Percentiles rank a stretch among this genome's conserved stretches.
Evolutionary conservation across 2,329 filamentous ascomycete genomes (phyloP).

Genomic region (Fusarium virguliforme): DNA sequence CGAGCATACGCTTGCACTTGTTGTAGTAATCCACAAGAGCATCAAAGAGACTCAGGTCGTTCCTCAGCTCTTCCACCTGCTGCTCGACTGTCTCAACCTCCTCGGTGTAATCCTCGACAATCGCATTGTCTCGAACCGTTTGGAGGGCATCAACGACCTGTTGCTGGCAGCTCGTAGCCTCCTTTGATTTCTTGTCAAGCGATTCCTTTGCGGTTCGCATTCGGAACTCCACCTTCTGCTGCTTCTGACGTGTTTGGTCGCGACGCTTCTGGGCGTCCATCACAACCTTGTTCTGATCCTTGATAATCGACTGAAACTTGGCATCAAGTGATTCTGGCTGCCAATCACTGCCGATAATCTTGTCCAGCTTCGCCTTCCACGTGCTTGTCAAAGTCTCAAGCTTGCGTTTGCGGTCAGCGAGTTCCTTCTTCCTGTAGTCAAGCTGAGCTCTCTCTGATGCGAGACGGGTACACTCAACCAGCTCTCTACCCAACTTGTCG

Average conservation of each 20-base stretch:
- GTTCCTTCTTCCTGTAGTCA: conserved; percentile 85
- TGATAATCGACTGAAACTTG: conserved; percentile 76
- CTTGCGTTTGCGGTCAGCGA: conserved; percentile 80
- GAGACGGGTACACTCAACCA: conserved; percentile 85
- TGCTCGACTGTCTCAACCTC: conserved; percentile 68
- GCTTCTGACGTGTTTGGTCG: conserved; percentile 79
- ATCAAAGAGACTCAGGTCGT: conserved; percentile 79
- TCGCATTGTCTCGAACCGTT: conserved; percentile 60
- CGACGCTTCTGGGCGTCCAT: conserved; percentile 78
- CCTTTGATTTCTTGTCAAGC: conserved; percentile 74
- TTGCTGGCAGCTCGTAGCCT: conserved; percentile 74
- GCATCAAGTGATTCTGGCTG: conserved; percentile 77
- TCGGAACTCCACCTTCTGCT: conserved; percentile 83
- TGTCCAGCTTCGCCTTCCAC: conserved; percentile 79
- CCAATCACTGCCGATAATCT: conserved; percentile 78
- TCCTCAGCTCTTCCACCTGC: conserved; percentile 73
- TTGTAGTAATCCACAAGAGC: conserved; percentile 81
- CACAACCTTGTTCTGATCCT: conserved; percentile 71
- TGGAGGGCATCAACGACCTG: conserved; percentile 68
- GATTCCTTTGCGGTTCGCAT: conserved; percentile 77
- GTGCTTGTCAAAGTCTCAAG: conserved; percentile 84
- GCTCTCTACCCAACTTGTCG: conserved; percentile 82
- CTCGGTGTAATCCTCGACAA: conserved; percentile 69
- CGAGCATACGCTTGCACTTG: conserved; percentile 76
- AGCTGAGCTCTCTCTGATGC: conserved; percentile 88